Percentiles rank a stretch among this genome's conserved stretches.
These are phyloP conservation scores for Scheffersomyces illinoinensis DNA, from an alignment of 1,139 yeast species.

Conservation along the genomic window DNA sequence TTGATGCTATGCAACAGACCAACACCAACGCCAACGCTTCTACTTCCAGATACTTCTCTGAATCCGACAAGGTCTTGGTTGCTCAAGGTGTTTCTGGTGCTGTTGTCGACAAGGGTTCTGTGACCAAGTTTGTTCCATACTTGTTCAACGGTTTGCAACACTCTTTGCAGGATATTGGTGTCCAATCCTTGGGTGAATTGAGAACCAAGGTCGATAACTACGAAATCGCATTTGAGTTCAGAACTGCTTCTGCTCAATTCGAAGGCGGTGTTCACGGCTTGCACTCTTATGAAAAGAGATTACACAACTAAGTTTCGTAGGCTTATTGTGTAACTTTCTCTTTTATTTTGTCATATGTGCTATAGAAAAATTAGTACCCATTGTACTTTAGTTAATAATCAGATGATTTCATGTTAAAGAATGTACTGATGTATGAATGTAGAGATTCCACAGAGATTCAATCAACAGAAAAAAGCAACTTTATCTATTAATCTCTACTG, in stretches of 20 bases:
- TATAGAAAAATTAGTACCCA: background rate
- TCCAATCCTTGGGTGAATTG: constrained; percentile 62
- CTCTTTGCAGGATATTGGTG: constrained; percentile 98
- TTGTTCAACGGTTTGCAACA: constrained; percentile 95
- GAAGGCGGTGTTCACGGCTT: constrained; percentile 99
- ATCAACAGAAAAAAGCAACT: too few species aligned
- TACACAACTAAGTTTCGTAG: constrained; percentile 62
- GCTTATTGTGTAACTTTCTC: constrained; percentile 7
- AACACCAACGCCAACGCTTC: constrained; percentile 90
- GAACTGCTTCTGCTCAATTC: constrained; percentile 98
- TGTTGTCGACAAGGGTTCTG: constrained; percentile 95
- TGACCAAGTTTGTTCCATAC: constrained; percentile 91
- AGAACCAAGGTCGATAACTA: constrained; percentile 67
- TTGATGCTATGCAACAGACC: constrained; percentile 98
- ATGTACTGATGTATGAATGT: background rate
- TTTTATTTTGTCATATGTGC: background rate
- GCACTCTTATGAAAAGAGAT: constrained; percentile 95
- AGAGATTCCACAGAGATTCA: background rate
- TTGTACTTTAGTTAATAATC: background rate
- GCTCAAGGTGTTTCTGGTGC: constrained; percentile 99
- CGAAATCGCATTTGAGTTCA: constrained; percentile 87
- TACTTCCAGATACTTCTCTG: constrained; percentile 96
- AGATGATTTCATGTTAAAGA: background rate
- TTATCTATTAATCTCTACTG: background rate
- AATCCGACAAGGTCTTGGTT: constrained; percentile 89